Evolutionary conservation across 2,329 filamentous ascomycete species (phyloP).

Genomic region (Scedosporium boydii): DNA sequence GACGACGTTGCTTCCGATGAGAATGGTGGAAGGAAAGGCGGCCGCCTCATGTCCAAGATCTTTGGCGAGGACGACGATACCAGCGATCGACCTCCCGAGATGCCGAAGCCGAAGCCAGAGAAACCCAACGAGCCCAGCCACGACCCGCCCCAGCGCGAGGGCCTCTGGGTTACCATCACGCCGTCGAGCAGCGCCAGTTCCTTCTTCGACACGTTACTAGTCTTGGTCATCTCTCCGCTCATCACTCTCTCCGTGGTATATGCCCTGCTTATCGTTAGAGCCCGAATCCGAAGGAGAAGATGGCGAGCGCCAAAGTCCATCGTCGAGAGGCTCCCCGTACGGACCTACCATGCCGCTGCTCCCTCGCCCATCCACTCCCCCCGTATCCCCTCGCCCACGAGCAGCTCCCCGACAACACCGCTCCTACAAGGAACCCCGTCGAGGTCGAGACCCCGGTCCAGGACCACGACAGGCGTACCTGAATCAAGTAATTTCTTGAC

Average conservation of each 20-base stretch:
- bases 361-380: conserved; percentile 47
- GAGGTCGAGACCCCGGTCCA: conserved; percentile 51
- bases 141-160: conserved; percentile 50
- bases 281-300: conserved; percentile 75
- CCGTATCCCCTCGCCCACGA: conserved; percentile 51
- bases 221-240: conserved; percentile 88
- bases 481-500: conserved; percentile 31
- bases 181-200: conserved; percentile 83
- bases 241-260: conserved; percentile 92
- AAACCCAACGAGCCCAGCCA: conserved; percentile 16
- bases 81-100: conserved; percentile 5
- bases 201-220: conserved; percentile 93
- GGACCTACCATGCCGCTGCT: conserved; percentile 83
- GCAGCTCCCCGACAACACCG: conserved; percentile 67
- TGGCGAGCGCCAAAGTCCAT: conserved; percentile 98
- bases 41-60: conserved; percentile 37
- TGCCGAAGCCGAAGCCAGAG: conserved; percentile 12
- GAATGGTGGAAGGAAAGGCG: conserved; percentile 6
- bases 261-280: conserved; percentile 74
- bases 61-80: conserved; percentile 34
- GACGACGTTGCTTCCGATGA: not conserved
- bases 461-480: conserved; percentile 52
- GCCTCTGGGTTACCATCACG: conserved; percentile 92
- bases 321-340: conserved; percentile 86
- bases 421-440: conserved; percentile 53